These are phyloP conservation scores for Russula earlei DNA, from an alignment of 768 basidiomycete genomes.

Conservation along the genomic window DNA sequence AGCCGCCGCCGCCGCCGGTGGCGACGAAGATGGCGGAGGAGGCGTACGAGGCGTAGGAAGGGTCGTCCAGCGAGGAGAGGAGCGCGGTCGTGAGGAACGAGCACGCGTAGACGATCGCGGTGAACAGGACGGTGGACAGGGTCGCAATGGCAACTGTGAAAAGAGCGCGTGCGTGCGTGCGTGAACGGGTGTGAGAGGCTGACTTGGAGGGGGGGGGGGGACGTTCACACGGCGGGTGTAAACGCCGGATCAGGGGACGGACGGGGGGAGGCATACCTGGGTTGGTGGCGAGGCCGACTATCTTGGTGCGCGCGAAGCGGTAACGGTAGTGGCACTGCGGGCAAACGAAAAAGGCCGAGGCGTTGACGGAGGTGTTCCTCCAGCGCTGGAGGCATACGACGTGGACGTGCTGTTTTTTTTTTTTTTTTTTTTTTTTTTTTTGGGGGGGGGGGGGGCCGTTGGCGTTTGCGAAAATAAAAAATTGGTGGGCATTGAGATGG, in stretches of 20 bases:
- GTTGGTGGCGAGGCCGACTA: constrained; percentile 69
- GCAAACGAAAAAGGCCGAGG: constrained; percentile 67
- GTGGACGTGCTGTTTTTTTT: constrained; percentile 57
- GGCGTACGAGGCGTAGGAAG: constrained; percentile 1
- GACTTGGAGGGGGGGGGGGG: background rate
- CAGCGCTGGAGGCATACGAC: constrained; percentile 69
- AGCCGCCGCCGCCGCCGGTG: background rate
- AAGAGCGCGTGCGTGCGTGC: background rate
- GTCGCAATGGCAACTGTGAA: constrained; percentile 50
- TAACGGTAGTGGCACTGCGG: constrained; percentile 75
- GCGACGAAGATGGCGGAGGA: background rate
- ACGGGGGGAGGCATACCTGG: no score
- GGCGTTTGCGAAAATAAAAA: no score
- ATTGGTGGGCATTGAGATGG: no score
- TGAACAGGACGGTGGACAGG: constrained; percentile 16
- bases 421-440: no score
- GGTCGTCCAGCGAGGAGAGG: constrained; percentile 14
- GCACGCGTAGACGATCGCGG: constrained; percentile 15
- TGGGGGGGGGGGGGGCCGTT: no score
- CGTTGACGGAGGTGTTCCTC: constrained; percentile 53
- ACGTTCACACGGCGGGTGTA: constrained; percentile 7
- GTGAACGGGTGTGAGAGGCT: no score
- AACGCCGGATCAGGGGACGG: no score
- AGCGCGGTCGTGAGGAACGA: constrained; percentile 19
- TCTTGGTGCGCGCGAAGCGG: constrained; percentile 61